These are phyloP conservation scores for Heterobasidion parviporum DNA, from an alignment of 1,284 basidiomycete species.

Conservation along the genomic window DNA sequence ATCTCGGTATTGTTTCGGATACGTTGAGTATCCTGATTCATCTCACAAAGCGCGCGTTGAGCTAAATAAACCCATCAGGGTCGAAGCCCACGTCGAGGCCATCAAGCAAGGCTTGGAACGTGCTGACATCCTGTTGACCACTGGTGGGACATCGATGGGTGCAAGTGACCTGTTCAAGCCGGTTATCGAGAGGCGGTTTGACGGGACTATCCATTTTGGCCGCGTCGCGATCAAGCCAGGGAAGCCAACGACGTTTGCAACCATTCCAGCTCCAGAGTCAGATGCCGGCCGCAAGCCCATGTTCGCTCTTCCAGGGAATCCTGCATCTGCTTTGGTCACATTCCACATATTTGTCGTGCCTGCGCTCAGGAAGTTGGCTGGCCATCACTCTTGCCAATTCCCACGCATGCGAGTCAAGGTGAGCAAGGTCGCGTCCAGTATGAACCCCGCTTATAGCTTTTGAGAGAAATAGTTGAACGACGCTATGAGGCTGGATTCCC, in stretches of 20 bases:
- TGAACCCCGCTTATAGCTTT: background rate
- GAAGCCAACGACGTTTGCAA: constrained; percentile 85
- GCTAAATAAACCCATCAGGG: constrained; percentile 26
- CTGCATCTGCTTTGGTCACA: constrained; percentile 82
- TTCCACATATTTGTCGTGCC: constrained; percentile 84
- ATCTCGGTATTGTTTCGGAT: constrained; percentile 76
- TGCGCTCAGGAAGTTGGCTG: constrained; percentile 66
- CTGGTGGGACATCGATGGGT: constrained; percentile 89
- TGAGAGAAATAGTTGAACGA: constrained; percentile 37
- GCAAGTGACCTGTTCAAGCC: constrained; percentile 82
- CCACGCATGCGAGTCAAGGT: constrained; percentile 65
- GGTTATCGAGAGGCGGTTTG: constrained; percentile 71
- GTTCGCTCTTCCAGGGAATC: constrained; percentile 86
- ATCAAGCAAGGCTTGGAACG: constrained; percentile 47
- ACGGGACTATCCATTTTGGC: constrained; percentile 75
- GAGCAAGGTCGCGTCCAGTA: constrained; percentile 11
- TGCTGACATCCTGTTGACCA: constrained; percentile 76
- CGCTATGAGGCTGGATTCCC: constrained; percentile 59
- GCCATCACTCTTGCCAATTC: constrained; percentile 56
- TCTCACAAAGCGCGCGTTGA: background rate
- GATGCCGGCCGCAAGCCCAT: constrained; percentile 41
- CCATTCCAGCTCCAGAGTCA: constrained; percentile 50
- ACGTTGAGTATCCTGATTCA: constrained; percentile 34
- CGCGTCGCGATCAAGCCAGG: constrained; percentile 66
- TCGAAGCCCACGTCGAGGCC: constrained; percentile 51